Base-by-base conservation (phyloP, 2,329 filamentous ascomycete genomes). In the Aspergillus uvarum region DNA sequence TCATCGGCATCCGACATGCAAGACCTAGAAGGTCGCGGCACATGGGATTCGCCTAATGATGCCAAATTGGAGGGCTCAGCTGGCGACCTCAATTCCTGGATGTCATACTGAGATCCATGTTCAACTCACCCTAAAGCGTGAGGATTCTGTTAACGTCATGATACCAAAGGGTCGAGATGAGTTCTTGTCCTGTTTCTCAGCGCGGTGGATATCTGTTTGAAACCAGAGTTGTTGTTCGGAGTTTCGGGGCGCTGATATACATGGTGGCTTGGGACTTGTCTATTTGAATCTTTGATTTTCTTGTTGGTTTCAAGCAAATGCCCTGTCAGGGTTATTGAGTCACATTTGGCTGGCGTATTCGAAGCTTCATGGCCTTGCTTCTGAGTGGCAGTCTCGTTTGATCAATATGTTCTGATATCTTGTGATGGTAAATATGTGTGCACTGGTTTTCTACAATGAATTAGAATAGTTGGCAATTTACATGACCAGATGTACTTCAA, bases 51-150 rank as follows among this genome's bases (percentile, higher is more conserved):
- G 5, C 72, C 73, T 52, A 68, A 74, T 24, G 73, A 65, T 32
- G 68, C 76, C 57, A 65, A 59, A 42, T 68, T 75, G n/a, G 67
- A 76, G 57, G 75, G 80, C 51, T 70, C 74, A 53, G 74, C 73
- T 47, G 75, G 77, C 19, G 78, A 82, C 51, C 80, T 81, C 61
- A 79, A 81, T 50, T 76, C 78, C 51, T 81, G 79, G 79, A 54
- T 51, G 3, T 59, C 59, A 50, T 69, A 63, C 51, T 65, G 58
- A 59, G 16, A 10, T 32, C 56, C 12, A 47, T 14, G 47, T 53
- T 51, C 16, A 21, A 38, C 26, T 50, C 44, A 26, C 38, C 52
- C 47, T 61, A 32, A 48, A 60, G 48, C 29, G 54, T 61, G 56
- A 67, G 32, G 58, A 63, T 47, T 54, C 7, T 52, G 24, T 63